These are phyloP conservation scores for Malus hybrid DNA, from an alignment of 331 rosid genomes.

Conservation along the genomic window DNA sequence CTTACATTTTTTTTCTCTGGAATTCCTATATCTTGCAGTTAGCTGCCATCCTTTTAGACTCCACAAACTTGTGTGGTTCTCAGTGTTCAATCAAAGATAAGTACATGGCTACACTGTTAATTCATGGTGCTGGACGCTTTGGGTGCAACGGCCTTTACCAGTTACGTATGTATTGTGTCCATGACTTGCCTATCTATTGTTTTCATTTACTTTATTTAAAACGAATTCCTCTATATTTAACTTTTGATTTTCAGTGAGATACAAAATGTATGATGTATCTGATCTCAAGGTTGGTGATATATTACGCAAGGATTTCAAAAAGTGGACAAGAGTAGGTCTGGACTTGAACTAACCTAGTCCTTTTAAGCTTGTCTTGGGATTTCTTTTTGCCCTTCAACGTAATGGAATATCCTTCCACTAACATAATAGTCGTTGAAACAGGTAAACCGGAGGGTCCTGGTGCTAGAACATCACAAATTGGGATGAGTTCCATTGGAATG, in stretches of 20 bases:
- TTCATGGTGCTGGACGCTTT: constrained; percentile 77
- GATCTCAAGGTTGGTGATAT: constrained; percentile 46
- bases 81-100: constrained; percentile 60
- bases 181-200: neutral
- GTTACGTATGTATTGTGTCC: constrained; percentile 45
- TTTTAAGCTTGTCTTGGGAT: neutral
- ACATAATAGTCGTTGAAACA: constrained; percentile 3
- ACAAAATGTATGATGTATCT: constrained; percentile 64
- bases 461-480: constrained; percentile 40
- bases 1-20: neutral
- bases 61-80: constrained; percentile 46
- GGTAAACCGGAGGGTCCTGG: constrained; percentile 34
- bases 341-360: constrained; percentile 1
- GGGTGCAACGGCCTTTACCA: constrained; percentile 75
- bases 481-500: constrained; percentile 70
- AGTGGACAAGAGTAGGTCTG: constrained; percentile 69
- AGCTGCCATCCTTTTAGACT: constrained; percentile 71
- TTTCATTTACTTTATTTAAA: neutral
- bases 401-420: neutral
- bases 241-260: constrained; percentile 47
- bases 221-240: neutral
- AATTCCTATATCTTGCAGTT: constrained; percentile 39
- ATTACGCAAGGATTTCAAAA: constrained; percentile 68
- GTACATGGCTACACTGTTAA: constrained; percentile 68
- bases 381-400: neutral